These are phyloP conservation scores for Lyophyllum atratum DNA, from an alignment of 768 basidiomycete genomes.

Conservation along the genomic window DNA sequence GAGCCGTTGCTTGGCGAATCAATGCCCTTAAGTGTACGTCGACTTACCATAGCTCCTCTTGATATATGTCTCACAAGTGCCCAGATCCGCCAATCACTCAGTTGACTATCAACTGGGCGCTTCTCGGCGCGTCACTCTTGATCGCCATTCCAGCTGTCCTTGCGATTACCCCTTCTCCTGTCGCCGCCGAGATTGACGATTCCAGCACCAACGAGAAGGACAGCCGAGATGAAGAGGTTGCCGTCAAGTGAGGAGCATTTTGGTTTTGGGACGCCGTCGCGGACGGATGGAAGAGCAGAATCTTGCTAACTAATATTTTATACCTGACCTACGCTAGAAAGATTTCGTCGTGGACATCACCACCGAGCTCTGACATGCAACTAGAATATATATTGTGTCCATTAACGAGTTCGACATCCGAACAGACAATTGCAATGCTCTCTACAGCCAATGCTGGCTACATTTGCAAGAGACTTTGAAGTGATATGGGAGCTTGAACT, in stretches of 20 bases:
- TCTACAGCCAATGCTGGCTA: no score
- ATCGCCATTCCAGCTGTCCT: constrained; percentile 27
- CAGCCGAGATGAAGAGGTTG: not conserved
- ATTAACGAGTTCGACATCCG: no score
- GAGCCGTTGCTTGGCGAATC: constrained; percentile 31
- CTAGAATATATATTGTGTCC: no score
- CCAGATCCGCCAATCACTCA: constrained; percentile 25
- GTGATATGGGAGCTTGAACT: no score
- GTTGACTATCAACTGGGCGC: constrained; percentile 27
- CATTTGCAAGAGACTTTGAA: no score
- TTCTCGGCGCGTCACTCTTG: constrained; percentile 24
- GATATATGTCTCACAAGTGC: not conserved
- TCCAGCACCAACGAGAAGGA: not conserved
- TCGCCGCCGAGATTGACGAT: not conserved
- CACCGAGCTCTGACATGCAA: no score
- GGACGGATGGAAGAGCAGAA: no score
- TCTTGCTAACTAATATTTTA: not conserved
- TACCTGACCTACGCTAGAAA: no score
- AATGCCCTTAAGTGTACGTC: constrained; percentile 28
- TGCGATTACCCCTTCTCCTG: constrained; percentile 26
- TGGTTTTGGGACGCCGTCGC: no score
- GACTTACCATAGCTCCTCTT: not conserved
- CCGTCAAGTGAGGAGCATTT: not conserved
- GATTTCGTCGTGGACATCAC: no score
- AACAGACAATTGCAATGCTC: no score